phyloP scores from a whole-genome alignment of 352 stramenopile species.

The Globisporangium splendens region DNA sequence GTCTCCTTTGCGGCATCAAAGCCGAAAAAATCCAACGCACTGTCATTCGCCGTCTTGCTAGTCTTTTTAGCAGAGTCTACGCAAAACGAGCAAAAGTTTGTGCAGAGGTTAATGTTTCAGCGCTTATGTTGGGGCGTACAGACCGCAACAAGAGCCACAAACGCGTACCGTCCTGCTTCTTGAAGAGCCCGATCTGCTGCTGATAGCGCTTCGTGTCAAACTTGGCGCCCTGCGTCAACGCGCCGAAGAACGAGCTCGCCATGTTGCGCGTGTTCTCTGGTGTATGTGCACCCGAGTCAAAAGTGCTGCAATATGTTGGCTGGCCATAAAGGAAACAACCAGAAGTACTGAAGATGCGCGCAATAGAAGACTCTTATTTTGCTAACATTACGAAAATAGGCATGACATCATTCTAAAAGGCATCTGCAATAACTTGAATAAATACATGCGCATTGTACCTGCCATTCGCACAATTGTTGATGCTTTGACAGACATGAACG shows the following conservation, averaged over 20 bases:
- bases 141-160: background rate
- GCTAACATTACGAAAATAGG: no score
- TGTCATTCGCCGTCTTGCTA: conserved; percentile 22
- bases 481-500: no score
- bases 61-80: conserved; percentile 14
- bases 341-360: no score
- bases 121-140: background rate
- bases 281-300: no score
- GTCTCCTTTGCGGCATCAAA: conserved; percentile 42
- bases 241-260: conserved; percentile 69
- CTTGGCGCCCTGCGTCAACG: conserved; percentile 62
- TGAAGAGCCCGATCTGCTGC: conserved; percentile 63
- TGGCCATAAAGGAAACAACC: no score
- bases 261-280: conserved; percentile 22
- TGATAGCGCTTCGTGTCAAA: conserved; percentile 60
- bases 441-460: no score
- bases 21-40: conserved; percentile 80
- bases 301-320: no score
- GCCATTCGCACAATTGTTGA: no score
- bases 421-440: no score
- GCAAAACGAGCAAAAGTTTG: conserved; percentile 9
- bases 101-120: background rate
- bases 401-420: no score
- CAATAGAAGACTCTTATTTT: no score
- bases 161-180: conserved; percentile 28